Evolutionary conservation across 139 green algal species (phyloP), one percentile per base, ranked within the genome.

Genomic region (Astrephomene gubernaculifera): DNA sequence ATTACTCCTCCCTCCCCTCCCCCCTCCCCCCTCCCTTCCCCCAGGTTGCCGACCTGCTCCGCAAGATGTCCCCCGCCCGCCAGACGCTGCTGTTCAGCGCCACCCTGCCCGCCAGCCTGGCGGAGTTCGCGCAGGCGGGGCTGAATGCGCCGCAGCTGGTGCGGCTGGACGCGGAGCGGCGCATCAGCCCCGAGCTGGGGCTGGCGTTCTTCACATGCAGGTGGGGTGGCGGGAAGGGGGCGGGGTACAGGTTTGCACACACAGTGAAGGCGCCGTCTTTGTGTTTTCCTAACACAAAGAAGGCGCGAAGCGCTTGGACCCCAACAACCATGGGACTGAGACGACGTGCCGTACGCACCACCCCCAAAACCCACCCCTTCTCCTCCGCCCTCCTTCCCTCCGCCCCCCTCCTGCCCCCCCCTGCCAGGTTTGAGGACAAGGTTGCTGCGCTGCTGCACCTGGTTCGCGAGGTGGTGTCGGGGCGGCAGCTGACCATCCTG

Each of bases 41-140:
- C 3, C 89, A 95, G 90, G 82, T 95, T n/a, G 33, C 69, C 1
- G 88, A 97, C 14, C 97, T 99, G 79, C 78, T 99, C 43, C 38
- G 35, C 12, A 72, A 83, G 38, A 93, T 98, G 89, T 72, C 87
- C 17, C 82, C 96, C 36, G 60, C 70, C n/a, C 89, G 94, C 21
- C 96, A 99, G 93, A 98, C 95, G 31, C 91, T 99, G 87, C 94
- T 99, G 33, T 99, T 99, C 90, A 95, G 84, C 44, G 97, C 97
- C 68, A 99, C 97, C 33, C 87, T 99, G 93, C 97, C 97, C 1
- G 65, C 75, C 35, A 90, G 87, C 33, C 90, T 99, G 80, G 97
- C 97, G 0, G 97, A 99, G 57, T 99, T 99, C 94, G 96, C 98
- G 8, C 71, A 86, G 33, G 83, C 82, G 69, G 79, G 79, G 6